phyloP scores from a whole-genome alignment of 805 yeast species.

The Ogataea methylovora region DNA sequence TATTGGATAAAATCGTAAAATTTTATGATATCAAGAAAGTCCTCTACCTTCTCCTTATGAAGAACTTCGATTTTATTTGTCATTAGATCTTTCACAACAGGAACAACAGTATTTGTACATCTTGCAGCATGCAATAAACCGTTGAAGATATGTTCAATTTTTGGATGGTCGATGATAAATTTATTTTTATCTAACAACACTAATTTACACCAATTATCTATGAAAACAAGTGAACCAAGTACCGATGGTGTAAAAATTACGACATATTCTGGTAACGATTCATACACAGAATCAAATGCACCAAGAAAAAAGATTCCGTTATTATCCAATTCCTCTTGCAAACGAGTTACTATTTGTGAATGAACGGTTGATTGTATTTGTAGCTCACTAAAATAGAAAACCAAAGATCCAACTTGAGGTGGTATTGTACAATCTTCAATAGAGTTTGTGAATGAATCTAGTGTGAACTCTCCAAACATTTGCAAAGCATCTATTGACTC shows the following conservation, averaged over 20 bases:
- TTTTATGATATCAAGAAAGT: constrained; percentile 4
- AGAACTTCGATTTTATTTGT: constrained; percentile 1
- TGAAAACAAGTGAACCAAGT: no score
- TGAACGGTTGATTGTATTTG: no score
- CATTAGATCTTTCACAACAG: constrained; percentile 5
- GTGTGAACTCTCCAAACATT: no score
- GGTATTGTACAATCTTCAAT: constrained; percentile 7
- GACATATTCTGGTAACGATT: no score
- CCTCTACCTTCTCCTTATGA: constrained; percentile 1
- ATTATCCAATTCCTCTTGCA: no score
- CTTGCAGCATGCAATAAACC: constrained; percentile 9
- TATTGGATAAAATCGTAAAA: constrained; percentile 12
- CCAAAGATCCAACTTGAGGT: constrained; percentile 10
- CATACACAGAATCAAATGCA: no score
- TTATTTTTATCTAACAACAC: constrained; percentile 3
- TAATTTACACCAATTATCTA: constrained; percentile 10
- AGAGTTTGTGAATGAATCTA: constrained; percentile 5
- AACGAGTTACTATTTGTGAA: no score
- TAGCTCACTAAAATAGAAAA: constrained; percentile 9
- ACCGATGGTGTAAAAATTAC: no score
- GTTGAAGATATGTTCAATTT: constrained; percentile 6
- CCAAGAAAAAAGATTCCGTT: no score
- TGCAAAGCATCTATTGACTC: no score
- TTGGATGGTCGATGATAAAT: constrained; percentile 1
- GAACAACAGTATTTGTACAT: constrained; percentile 3